These are phyloP conservation scores for Pythium dissotocum DNA, from an alignment of 352 stramenopile genomes.

Conservation along the genomic window DNA sequence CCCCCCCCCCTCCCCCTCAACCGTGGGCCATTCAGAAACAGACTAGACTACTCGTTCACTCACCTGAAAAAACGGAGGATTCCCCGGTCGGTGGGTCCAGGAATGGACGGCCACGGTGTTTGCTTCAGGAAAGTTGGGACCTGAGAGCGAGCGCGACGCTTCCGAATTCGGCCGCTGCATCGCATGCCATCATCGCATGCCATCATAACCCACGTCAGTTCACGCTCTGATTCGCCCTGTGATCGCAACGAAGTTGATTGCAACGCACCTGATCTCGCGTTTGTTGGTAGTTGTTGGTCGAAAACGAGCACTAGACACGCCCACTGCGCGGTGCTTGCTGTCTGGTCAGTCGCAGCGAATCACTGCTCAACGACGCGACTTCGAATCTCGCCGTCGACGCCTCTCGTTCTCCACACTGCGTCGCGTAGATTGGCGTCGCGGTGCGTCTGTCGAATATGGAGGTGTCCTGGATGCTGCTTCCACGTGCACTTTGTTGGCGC, in stretches of 20 bases:
- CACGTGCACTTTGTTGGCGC: neutral
- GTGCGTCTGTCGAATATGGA: neutral
- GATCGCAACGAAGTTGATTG: neutral
- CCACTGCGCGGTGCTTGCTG: conserved; percentile 6
- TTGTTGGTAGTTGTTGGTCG: neutral
- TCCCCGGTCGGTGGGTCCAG: neutral
- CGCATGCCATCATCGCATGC: neutral
- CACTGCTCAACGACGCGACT: neutral
- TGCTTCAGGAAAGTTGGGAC: neutral
- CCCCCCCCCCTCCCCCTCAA: neutral
- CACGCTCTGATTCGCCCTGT: neutral
- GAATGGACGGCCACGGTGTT: conserved; percentile 2
- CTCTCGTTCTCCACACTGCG: neutral
- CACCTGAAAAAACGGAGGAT: neutral
- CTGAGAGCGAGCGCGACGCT: conserved; percentile 4
- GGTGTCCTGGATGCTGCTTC: neutral
- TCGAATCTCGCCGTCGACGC: neutral
- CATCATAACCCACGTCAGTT: neutral
- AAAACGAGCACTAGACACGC: conserved; percentile 8
- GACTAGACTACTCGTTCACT: neutral
- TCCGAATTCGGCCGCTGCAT: conserved; percentile 4
- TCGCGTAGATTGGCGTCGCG: neutral
- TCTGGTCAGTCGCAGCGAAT: neutral
- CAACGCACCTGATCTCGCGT: neutral
- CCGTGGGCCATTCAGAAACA: conserved; percentile 3